Evolutionary conservation across 108 stramenopile genomes (phyloP).

Genomic region (Skeletonema costatum): DNA sequence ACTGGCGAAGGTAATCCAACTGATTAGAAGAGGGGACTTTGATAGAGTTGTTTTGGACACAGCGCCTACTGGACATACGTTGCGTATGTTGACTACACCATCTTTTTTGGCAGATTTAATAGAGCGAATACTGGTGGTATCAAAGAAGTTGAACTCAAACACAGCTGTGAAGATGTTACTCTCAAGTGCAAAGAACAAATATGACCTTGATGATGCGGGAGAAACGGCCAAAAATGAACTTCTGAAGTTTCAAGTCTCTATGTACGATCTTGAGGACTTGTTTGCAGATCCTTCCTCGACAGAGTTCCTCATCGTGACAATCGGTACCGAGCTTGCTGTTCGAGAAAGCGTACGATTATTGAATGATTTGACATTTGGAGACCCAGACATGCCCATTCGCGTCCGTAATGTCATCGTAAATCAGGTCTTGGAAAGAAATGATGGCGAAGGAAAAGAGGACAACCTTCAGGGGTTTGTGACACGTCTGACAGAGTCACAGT

Average conservation of each 20-base stretch:
- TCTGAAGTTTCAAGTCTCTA: slow-evolving; percentile 82
- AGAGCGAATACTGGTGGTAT: slow-evolving; percentile 67
- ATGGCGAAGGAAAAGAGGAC: slow-evolving; percentile 2
- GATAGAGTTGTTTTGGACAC: slow-evolving; percentile 95
- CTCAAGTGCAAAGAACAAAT: slow-evolving; percentile 43
- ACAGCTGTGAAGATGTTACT: slow-evolving; percentile 65
- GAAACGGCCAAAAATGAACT: slow-evolving; percentile 72
- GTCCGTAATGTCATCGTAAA: slow-evolving; percentile 87
- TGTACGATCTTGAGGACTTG: slow-evolving; percentile 90
- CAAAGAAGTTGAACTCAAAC: slow-evolving; percentile 78
- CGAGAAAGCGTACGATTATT: slow-evolving; percentile 84
- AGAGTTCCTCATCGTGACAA: slow-evolving; percentile 92
- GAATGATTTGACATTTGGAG: slow-evolving; percentile 88
- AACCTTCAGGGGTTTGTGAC: slow-evolving; percentile 29
- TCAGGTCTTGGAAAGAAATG: slow-evolving; percentile 73
- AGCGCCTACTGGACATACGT: slow-evolving; percentile 96
- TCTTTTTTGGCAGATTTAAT: slow-evolving; percentile 83
- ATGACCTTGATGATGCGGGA: slow-evolving; percentile 68
- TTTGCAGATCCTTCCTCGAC: slow-evolving; percentile 83
- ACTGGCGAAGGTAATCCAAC: slow-evolving; percentile 86
- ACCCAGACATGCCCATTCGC: slow-evolving; percentile 86
- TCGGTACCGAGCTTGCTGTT: slow-evolving; percentile 87
- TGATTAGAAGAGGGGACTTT: slow-evolving; percentile 83
- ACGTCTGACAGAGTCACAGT: slow-evolving; percentile 32
- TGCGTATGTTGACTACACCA: slow-evolving; percentile 89